Conservation (phyloP, 768 basidiomycete genomes). For the Tubosaeta brunneosetosa region DNA sequence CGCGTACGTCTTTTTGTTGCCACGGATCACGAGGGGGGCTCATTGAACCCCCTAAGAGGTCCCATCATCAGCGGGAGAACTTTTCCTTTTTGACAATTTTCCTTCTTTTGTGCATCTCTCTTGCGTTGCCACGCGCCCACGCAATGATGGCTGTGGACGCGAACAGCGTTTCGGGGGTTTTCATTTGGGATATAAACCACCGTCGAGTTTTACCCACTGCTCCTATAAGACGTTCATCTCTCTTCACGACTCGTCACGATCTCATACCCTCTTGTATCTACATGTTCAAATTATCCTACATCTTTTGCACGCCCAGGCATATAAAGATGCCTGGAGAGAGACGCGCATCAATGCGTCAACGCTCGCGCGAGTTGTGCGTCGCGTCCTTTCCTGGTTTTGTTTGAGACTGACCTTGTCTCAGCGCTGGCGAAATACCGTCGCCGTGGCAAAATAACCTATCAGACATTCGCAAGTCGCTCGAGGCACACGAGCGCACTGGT, state of each 20-base stretch:
- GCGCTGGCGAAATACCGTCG: conserved; percentile 25
- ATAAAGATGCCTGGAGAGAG: conserved; percentile 47
- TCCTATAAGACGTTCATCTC: background rate
- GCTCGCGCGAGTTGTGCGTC: conserved; percentile 24
- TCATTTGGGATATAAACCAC: conserved; percentile 6
- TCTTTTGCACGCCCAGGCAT: conserved; percentile 49
- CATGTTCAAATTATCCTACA: conserved; percentile 46
- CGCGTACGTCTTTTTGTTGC: too few species aligned
- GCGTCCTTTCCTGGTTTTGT: background rate
- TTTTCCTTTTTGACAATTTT: too few species aligned
- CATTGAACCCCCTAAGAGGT: too few species aligned
- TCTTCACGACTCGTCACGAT: background rate
- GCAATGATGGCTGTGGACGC: conserved; percentile 6
- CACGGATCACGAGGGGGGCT: too few species aligned
- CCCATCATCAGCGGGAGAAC: too few species aligned
- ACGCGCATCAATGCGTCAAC: conserved; percentile 20
- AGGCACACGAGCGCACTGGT: conserved; percentile 14
- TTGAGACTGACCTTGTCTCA: background rate
- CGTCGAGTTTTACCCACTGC: background rate
- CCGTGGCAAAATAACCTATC: conserved; percentile 28
- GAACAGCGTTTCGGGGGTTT: conserved; percentile 15
- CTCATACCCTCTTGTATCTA: too few species aligned
- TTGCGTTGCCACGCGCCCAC: conserved; percentile 1
- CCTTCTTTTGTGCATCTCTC: conserved; percentile 6
- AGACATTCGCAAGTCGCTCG: conserved; percentile 31